Evolutionary conservation across 768 basidiomycete species (phyloP).

Genomic region (Astraeus odoratus): DNA sequence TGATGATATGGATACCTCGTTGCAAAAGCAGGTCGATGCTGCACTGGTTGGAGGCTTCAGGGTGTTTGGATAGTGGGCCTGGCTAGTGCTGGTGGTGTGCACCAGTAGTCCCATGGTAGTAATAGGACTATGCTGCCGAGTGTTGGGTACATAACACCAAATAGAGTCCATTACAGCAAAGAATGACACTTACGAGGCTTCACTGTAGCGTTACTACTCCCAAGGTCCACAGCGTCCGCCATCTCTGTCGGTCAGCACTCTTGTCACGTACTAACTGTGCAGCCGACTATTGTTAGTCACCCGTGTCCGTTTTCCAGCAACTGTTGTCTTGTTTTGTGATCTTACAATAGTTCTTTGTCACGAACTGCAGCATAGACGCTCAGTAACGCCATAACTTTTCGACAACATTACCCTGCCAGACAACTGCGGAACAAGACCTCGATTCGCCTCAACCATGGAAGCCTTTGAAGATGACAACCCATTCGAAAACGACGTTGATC

Average conservation of each 20-base stretch:
- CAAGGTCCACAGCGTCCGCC: too few relatives aligned
- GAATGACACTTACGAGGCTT: too few relatives aligned
- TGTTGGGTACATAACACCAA: background rate
- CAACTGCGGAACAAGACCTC: slow-evolving; percentile 1
- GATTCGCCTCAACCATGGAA: slow-evolving; percentile 16
- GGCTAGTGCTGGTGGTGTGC: too few relatives aligned
- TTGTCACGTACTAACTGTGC: too few relatives aligned
- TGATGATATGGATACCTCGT: slow-evolving; percentile 15
- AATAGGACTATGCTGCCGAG: background rate
- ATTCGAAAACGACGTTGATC: slow-evolving; percentile 43
- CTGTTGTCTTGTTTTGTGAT: background rate
- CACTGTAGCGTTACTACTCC: too few relatives aligned
- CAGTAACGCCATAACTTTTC: background rate
- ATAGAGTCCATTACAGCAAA: too few relatives aligned
- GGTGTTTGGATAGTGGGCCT: slow-evolving; percentile 45
- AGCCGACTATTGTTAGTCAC: too few relatives aligned
- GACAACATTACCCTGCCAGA: background rate
- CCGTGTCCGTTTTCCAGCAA: too few relatives aligned
- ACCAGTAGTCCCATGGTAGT: too few relatives aligned
- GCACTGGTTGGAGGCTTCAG: slow-evolving; percentile 42
- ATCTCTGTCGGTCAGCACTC: background rate
- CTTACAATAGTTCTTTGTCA: background rate
- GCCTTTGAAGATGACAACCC: slow-evolving; percentile 63
- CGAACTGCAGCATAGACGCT: background rate
- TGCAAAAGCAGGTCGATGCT: slow-evolving; percentile 28